Evolutionary conservation across 768 basidiomycete genomes (phyloP).

Genomic region (Tricholoma matsutake): DNA sequence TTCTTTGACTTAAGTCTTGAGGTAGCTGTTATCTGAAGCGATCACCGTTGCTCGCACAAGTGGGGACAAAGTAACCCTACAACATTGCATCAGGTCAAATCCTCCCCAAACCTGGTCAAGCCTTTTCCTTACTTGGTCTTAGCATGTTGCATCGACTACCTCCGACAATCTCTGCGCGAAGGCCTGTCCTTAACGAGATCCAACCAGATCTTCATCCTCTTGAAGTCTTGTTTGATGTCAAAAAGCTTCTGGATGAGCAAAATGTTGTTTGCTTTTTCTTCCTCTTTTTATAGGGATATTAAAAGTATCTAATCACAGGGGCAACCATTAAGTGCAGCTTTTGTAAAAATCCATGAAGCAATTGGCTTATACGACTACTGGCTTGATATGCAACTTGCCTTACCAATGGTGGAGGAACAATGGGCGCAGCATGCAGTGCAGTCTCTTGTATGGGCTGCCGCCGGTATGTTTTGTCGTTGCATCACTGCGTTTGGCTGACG

Average conservation of each 20-base stretch:
- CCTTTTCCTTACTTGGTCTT: constrained; percentile 2
- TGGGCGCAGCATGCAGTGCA: constrained; percentile 75
- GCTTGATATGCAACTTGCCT: constrained; percentile 52
- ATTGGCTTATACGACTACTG: constrained; percentile 70
- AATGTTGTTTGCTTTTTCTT: constrained; percentile 39
- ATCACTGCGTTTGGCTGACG: constrained; percentile 6
- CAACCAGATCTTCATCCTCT: constrained; percentile 74
- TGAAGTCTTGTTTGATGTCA: constrained; percentile 74
- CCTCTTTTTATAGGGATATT: not conserved
- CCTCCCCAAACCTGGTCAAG: not conserved
- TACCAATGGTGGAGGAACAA: constrained; percentile 54
- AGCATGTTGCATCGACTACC: constrained; percentile 76
- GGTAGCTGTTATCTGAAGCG: constrained; percentile 70
- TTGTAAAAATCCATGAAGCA: constrained; percentile 65
- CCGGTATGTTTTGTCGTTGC: constrained; percentile 42
- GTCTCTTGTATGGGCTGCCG: constrained; percentile 65
- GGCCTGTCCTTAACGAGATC: constrained; percentile 63
- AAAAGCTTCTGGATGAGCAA: constrained; percentile 67
- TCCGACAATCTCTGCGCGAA: constrained; percentile 41
- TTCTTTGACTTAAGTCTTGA: not conserved
- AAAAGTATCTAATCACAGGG: constrained; percentile 37
- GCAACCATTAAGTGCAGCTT: constrained; percentile 68
- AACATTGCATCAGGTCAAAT: constrained; percentile 73
- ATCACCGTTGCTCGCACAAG: constrained; percentile 72
- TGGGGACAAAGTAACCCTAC: constrained; percentile 68